Percentiles rank a stretch among this genome's conserved stretches.
These are phyloP conservation scores for Cercospora sesami DNA, from an alignment of 2,329 filamentous ascomycete genomes.

Conservation along the genomic window DNA sequence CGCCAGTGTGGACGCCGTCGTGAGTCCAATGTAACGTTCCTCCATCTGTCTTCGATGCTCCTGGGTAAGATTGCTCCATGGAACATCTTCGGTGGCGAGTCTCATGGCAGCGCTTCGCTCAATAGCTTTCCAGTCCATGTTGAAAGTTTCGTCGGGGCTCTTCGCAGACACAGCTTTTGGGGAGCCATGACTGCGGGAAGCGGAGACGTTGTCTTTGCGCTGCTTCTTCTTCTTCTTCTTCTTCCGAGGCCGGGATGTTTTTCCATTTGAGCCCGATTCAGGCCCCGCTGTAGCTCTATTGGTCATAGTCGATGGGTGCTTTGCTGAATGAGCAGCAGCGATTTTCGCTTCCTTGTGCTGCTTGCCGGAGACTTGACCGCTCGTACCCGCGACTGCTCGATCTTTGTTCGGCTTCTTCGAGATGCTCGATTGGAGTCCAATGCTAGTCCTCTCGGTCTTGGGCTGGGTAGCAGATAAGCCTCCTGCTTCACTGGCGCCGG, in stretches of 20 bases:
- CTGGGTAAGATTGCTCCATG: neutral
- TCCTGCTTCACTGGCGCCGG: neutral
- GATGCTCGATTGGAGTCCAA: neutral
- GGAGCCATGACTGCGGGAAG: neutral
- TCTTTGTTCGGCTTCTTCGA: neutral
- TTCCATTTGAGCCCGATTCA: too few species aligned
- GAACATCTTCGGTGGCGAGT: neutral
- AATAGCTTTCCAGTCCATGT: slow-evolving; percentile 5
- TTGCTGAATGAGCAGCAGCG: neutral
- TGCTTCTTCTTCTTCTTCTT: slow-evolving; percentile 2
- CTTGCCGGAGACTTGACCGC: neutral
- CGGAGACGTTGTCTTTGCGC: neutral
- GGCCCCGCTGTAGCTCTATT: too few species aligned
- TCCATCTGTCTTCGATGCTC: slow-evolving; percentile 6
- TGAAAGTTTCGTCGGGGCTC: neutral
- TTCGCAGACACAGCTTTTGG: neutral
- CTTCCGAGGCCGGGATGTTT: too few species aligned
- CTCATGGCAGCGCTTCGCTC: neutral
- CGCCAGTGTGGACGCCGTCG: neutral
- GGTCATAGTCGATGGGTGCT: neutral
- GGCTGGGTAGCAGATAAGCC: neutral
- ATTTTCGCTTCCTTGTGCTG: neutral
- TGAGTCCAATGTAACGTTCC: slow-evolving; percentile 3
- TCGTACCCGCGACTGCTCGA: neutral
- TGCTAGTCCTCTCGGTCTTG: neutral